Conservation (phyloP, 257 asterid genomes). For the Nemophila menziesii region DNA sequence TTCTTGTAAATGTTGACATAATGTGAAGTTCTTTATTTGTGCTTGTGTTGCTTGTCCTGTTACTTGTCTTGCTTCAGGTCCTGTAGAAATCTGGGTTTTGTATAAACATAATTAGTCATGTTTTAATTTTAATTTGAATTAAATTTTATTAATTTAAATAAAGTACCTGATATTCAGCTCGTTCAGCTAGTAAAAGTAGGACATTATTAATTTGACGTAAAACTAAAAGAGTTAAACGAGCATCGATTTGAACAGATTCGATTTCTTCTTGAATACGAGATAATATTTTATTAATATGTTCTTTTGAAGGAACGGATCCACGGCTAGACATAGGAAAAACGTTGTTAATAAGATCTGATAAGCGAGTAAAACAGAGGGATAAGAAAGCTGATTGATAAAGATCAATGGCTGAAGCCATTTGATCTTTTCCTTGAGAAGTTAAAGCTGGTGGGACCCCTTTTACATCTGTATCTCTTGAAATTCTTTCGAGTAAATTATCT, state of each 20-base stretch:
- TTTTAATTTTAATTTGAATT: no score
- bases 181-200: slow-evolving; percentile 67
- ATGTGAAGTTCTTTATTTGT: slow-evolving; percentile 74
- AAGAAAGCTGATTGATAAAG: slow-evolving; percentile 76
- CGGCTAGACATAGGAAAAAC: slow-evolving; percentile 85
- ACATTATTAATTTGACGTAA: slow-evolving; percentile 76
- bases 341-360: slow-evolving; percentile 74
- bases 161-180: slow-evolving; percentile 76
- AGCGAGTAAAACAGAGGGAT: slow-evolving; percentile 60
- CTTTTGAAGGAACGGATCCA: slow-evolving; percentile 81
- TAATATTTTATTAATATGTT: slow-evolving; percentile 53
- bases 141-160: no score
- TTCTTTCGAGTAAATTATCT: slow-evolving; percentile 84
- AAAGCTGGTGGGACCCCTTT: slow-evolving; percentile 95
- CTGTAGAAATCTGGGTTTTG: slow-evolving; percentile 89
- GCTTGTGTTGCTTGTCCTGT: slow-evolving; percentile 80
- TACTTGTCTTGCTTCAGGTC: slow-evolving; percentile 95
- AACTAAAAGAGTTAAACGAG: slow-evolving; percentile 80
- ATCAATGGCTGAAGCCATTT: slow-evolving; percentile 61
- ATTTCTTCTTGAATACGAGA: slow-evolving; percentile 86
- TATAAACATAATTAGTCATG: no score
- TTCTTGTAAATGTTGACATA: slow-evolving; percentile 90
- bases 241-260: slow-evolving; percentile 85
- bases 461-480: slow-evolving; percentile 95
- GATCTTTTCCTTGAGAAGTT: slow-evolving; percentile 73